Percentiles rank a stretch among this genome's conserved stretches.
These are phyloP conservation scores for Bretschneidera sinensis DNA, from an alignment of 345 rosid species.

Conservation along the genomic window DNA sequence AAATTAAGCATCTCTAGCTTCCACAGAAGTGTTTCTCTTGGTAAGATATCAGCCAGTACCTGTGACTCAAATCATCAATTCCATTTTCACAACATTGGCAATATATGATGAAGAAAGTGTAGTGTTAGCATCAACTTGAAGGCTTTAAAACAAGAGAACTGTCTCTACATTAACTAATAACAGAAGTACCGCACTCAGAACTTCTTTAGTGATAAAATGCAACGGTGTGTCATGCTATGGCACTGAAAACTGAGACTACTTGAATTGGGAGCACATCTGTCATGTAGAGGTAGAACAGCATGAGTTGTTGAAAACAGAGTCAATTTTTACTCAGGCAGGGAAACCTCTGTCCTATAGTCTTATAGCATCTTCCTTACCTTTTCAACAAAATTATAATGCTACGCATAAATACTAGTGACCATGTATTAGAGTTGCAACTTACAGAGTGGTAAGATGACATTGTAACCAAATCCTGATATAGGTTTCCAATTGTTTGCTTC, in stretches of 20 bases:
- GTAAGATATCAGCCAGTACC: slow-evolving; percentile 50
- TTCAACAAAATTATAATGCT: too few species aligned
- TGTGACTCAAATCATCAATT: slow-evolving; percentile 31
- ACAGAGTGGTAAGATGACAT: slow-evolving; percentile 51
- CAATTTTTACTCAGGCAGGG: not conserved
- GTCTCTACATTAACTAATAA: too few species aligned
- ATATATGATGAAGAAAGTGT: not conserved
- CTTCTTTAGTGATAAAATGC: too few species aligned
- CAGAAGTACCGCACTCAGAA: not conserved
- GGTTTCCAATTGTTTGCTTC: slow-evolving; percentile 32
- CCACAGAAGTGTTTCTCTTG: slow-evolving; percentile 65
- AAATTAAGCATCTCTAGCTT: slow-evolving; percentile 62
- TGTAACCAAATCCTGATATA: slow-evolving; percentile 41
- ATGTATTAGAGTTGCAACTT: slow-evolving; percentile 22
- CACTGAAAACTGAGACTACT: not conserved
- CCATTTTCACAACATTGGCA: slow-evolving; percentile 5
- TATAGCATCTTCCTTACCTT: not conserved
- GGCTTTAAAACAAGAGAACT: too few species aligned
- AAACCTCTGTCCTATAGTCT: not conserved
- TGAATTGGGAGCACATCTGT: not conserved
- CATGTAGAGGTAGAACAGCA: not conserved
- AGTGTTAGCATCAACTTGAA: not conserved
- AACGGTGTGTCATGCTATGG: not conserved
- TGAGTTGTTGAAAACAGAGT: too few species aligned
- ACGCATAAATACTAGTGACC: too few species aligned